Percentiles rank a stretch among this genome's conserved stretches.
Conservation (phyloP, 2,329 filamentous ascomycete species). For the Trichophyton rubrum region DNA sequence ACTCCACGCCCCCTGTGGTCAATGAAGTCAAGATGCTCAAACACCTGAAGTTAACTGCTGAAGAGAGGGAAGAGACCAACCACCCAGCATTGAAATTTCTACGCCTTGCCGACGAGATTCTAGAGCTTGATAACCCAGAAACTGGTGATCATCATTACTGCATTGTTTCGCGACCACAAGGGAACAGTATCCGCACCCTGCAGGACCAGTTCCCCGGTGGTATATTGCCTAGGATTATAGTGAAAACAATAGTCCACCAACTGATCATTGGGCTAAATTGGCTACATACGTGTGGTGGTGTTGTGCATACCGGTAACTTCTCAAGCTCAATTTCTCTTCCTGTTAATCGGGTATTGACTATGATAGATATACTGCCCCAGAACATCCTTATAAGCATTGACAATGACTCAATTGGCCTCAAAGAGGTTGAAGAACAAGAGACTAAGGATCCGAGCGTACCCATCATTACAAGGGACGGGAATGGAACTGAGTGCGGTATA, state of each 20-base stretch:
- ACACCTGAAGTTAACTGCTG: slow-evolving; percentile 12
- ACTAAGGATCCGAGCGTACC: slow-evolving; percentile 8
- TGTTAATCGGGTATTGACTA: neutral
- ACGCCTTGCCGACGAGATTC: slow-evolving; percentile 18
- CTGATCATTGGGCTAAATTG: slow-evolving; percentile 14
- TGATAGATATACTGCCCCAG: slow-evolving; percentile 12
- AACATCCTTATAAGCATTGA: slow-evolving; percentile 10
- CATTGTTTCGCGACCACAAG: slow-evolving; percentile 17
- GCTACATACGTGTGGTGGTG: slow-evolving; percentile 12
- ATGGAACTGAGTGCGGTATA: slow-evolving; percentile 1
- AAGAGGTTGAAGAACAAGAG: slow-evolving; percentile 12
- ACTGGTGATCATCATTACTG: slow-evolving; percentile 15
- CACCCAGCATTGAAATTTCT: slow-evolving; percentile 15
- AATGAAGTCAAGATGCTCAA: slow-evolving; percentile 18
- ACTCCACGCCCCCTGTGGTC: slow-evolving; percentile 8
- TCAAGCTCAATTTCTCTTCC: neutral
- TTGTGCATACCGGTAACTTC: slow-evolving; percentile 16
- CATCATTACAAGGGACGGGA: neutral
- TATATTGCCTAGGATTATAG: slow-evolving; percentile 14
- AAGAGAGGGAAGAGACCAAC: neutral
- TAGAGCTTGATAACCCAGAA: slow-evolving; percentile 13
- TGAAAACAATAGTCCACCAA: slow-evolving; percentile 15
- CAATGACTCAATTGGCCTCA: slow-evolving; percentile 8
- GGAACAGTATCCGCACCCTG: slow-evolving; percentile 17
- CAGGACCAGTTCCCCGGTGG: slow-evolving; percentile 16